A percentile compares a stretch with the other conserved stretches of the same genome.
These are phyloP conservation scores for Tetragonia tetragonoides DNA, from an alignment of 148 eudicot species.

Conservation along the genomic window DNA sequence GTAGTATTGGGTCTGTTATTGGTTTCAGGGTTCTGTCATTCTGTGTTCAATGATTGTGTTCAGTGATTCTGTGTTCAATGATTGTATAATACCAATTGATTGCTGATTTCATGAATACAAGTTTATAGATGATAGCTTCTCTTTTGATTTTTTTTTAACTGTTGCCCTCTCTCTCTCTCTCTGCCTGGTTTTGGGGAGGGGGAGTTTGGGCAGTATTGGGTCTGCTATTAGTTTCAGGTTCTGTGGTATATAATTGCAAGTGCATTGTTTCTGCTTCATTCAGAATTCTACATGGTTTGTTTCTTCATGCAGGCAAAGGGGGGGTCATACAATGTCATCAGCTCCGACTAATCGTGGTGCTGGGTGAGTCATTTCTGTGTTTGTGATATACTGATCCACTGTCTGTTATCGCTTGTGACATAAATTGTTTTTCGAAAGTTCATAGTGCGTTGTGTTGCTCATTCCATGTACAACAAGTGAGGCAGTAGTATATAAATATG, in stretches of 20 bases:
- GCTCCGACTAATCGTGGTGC: constrained; percentile 39
- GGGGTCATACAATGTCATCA: constrained; percentile 45
- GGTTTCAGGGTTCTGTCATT: background rate
- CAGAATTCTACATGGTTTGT: background rate
- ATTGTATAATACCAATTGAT: background rate
- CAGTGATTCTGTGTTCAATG: background rate
- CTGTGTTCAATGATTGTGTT: background rate
- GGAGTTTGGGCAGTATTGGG: background rate
- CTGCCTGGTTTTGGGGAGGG: background rate
- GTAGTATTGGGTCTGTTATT: too few relatives aligned
- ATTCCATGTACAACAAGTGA: background rate
- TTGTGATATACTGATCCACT: background rate
- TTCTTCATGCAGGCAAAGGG: constrained; percentile 44
- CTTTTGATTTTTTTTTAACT: background rate
- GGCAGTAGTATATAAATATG: background rate
- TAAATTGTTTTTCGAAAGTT: background rate
- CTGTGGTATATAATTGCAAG: background rate
- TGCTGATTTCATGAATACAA: background rate
- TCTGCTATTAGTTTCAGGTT: background rate
- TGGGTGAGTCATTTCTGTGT: constrained; percentile 39
- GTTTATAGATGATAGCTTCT: background rate
- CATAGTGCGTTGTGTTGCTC: background rate
- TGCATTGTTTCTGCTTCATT: background rate
- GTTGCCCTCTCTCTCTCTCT: background rate
- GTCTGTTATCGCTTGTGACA: background rate